Conservation (phyloP, 2,329 filamentous ascomycete species). For the Aspergillus fumigatiaffinis region DNA sequence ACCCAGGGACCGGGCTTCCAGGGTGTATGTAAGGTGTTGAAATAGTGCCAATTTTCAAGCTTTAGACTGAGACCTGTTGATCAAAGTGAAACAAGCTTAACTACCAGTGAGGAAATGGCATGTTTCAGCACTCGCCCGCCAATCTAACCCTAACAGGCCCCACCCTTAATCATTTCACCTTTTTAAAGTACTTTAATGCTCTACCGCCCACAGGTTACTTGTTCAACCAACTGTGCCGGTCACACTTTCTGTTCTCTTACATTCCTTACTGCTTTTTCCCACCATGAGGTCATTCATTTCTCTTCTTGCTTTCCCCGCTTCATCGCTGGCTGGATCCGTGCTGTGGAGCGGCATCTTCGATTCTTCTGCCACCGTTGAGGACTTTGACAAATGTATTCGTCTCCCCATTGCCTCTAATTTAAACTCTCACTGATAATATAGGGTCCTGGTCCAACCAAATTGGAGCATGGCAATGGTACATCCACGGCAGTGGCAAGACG, state of each 20-base stretch:
- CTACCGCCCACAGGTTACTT: background rate
- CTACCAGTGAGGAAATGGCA: background rate
- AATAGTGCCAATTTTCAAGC: background rate
- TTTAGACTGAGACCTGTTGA: background rate
- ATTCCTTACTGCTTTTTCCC: background rate
- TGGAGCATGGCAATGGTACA: slow-evolving; percentile 71
- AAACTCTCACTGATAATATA: slow-evolving; percentile 12
- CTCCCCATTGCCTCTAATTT: too few relatives aligned
- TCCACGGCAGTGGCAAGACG: slow-evolving; percentile 57
- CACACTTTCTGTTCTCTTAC: background rate
- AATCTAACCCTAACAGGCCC: slow-evolving; percentile 1
- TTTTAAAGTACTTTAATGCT: background rate
- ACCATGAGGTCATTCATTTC: slow-evolving; percentile 10
- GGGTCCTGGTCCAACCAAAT: slow-evolving; percentile 66
- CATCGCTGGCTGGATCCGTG: slow-evolving; percentile 17
- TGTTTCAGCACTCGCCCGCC: slow-evolving; percentile 3
- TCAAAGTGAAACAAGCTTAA: slow-evolving; percentile 3
- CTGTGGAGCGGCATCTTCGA: slow-evolving; percentile 30
- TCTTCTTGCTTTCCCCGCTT: slow-evolving; percentile 6
- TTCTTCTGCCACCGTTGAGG: slow-evolving; percentile 15
- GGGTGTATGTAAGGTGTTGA: background rate
- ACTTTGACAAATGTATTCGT: slow-evolving; percentile 22
- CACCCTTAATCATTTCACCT: background rate
- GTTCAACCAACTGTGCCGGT: background rate
- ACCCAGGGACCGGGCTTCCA: background rate